These are phyloP conservation scores for Blastobotrys petasosporus DNA, from an alignment of 1,139 yeast genomes.

Conservation along the genomic window DNA sequence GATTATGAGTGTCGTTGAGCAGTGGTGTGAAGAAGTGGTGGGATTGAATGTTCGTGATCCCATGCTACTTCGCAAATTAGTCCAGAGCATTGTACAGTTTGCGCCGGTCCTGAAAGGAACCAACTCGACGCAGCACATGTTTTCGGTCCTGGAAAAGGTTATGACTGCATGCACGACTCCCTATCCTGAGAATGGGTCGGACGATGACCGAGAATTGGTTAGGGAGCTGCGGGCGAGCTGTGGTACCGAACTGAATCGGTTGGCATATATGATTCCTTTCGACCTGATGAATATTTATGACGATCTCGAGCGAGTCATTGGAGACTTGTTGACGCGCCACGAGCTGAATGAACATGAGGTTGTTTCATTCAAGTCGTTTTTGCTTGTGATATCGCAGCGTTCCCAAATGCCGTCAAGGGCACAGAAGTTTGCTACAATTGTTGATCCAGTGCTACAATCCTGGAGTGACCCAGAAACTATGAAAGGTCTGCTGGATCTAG, in stretches of 20 bases:
- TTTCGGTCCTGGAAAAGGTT: slow-evolving; percentile 79
- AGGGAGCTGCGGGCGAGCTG: slow-evolving; percentile 87
- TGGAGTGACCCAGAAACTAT: slow-evolving; percentile 94
- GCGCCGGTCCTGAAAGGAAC: slow-evolving; percentile 69
- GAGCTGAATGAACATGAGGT: slow-evolving; percentile 86
- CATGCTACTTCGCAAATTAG: slow-evolving; percentile 71
- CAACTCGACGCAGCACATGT: slow-evolving; percentile 58
- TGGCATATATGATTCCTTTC: slow-evolving; percentile 93
- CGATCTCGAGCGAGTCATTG: slow-evolving; percentile 77
- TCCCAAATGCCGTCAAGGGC: slow-evolving; percentile 65
- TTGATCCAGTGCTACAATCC: slow-evolving; percentile 84
- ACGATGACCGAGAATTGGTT: slow-evolving; percentile 72
- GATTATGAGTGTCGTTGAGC: slow-evolving; percentile 61
- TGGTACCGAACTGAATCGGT: slow-evolving; percentile 88
- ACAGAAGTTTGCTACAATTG: slow-evolving; percentile 75
- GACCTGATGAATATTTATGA: slow-evolving; percentile 71
- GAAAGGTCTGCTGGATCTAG: slow-evolving; percentile 80
- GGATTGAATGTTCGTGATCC: slow-evolving; percentile 78
- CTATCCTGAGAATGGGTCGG: slow-evolving; percentile 56
- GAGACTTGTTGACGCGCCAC: slow-evolving; percentile 58
- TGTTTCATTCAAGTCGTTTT: slow-evolving; percentile 87
- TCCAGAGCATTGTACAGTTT: slow-evolving; percentile 92
- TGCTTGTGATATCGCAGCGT: slow-evolving; percentile 85
- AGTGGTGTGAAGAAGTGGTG: slow-evolving; percentile 68
- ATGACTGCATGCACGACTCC: slow-evolving; percentile 83